These are phyloP conservation scores for Eimeria acervulina DNA, from an alignment of 169 alveolate genomes.

Conservation along the genomic window DNA sequence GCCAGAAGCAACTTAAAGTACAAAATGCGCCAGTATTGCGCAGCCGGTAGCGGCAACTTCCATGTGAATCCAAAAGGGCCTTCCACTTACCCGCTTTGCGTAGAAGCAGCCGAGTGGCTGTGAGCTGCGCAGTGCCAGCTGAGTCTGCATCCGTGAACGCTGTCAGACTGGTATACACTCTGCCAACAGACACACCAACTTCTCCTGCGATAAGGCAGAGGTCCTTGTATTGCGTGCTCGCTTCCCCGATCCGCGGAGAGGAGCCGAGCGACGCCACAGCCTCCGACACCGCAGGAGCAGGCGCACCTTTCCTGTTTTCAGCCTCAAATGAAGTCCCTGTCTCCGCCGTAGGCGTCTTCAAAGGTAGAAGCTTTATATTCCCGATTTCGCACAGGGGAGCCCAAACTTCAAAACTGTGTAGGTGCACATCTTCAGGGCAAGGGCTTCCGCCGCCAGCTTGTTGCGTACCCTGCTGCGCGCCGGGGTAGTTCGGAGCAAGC, in stretches of 20 bases:
- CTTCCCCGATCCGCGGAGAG: conserved; percentile 16
- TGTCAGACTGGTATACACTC: conserved; percentile 77
- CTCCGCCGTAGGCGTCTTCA: neutral
- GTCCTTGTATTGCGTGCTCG: conserved; percentile 15
- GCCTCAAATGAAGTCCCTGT: neutral
- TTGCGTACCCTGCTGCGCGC: neutral
- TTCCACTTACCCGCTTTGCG: conserved; percentile 20
- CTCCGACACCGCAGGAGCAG: conserved; percentile 10
- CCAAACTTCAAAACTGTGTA: conserved; percentile 70
- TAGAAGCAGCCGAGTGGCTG: conserved; percentile 72
- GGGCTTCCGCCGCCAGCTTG: neutral
- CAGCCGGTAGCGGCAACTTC: neutral
- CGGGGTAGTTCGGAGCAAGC: neutral
- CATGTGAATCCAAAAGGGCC: neutral
- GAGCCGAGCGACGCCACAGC: neutral
- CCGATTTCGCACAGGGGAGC: conserved; percentile 10
- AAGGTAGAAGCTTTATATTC: neutral
- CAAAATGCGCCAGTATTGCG: neutral
- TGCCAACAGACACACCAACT: conserved; percentile 72
- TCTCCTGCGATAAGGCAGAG: conserved; percentile 75
- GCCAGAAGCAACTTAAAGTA: neutral
- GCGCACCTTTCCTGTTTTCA: neutral
- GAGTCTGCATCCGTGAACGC: conserved; percentile 71
- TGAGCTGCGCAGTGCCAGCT: conserved; percentile 77
- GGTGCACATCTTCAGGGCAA: conserved; percentile 46